phyloP scores from a whole-genome alignment of 139 green algal species.

The Chlorella sp. region DNA sequence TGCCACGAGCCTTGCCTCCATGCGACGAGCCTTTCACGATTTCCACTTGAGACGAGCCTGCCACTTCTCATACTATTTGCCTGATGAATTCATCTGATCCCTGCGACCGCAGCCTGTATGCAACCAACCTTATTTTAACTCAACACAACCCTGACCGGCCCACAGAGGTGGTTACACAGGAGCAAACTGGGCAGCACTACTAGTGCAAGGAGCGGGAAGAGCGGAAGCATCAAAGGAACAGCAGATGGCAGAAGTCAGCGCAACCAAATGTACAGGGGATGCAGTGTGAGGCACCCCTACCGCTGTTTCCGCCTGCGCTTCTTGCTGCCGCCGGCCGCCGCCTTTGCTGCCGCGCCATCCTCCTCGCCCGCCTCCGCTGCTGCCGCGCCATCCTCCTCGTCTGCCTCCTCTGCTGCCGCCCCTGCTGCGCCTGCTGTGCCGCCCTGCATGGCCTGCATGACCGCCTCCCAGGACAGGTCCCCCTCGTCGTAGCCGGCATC shows the following conservation, averaged over 20 bases:
- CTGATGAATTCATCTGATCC: too few relatives aligned
- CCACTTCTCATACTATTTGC: too few relatives aligned
- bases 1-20: not conserved
- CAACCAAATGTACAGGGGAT: not conserved
- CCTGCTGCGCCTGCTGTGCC: not conserved
- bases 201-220: too few relatives aligned
- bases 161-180: too few relatives aligned
- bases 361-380: not conserved
- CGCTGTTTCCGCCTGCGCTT: conserved; percentile 28
- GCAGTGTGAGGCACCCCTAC: not conserved
- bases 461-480: conserved; percentile 89
- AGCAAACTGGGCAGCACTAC: too few relatives aligned
- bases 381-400: not conserved
- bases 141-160: too few relatives aligned
- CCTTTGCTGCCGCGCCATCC: not conserved
- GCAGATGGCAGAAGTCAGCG: not conserved
- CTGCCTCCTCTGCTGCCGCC: not conserved
- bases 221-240: not conserved
- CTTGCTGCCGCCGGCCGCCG: not conserved
- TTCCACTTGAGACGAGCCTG: not conserved
- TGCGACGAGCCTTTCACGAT: not conserved
- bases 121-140: too few relatives aligned
- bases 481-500: conserved; percentile 79
- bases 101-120: too few relatives aligned
- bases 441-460: conserved; percentile 74